A percentile compares a stretch with the other conserved stretches of the same genome.
Evolutionary conservation across 1,284 basidiomycete species (phyloP).

Genomic region (Sporisorium iseilematis-ciliati): DNA sequence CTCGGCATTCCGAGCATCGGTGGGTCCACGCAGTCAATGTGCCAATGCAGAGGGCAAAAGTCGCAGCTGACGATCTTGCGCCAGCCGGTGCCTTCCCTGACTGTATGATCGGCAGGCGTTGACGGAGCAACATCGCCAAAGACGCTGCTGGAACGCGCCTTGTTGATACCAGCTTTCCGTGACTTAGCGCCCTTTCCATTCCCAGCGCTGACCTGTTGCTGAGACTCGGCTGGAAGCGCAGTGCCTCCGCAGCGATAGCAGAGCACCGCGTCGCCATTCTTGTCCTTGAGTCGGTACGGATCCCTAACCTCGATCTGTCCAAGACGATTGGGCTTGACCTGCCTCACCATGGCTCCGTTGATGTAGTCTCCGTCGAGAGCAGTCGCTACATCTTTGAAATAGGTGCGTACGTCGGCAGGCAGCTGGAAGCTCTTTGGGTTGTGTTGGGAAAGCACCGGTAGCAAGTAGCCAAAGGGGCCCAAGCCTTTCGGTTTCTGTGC

Average conservation of each 20-base stretch:
- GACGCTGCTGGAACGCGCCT: slow-evolving; percentile 6
- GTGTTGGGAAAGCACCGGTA: slow-evolving; percentile 76
- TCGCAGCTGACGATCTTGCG: slow-evolving; percentile 88
- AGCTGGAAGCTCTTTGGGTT: slow-evolving; percentile 87
- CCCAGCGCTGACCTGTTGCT: slow-evolving; percentile 1
- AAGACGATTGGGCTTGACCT: slow-evolving; percentile 75
- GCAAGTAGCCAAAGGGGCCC: slow-evolving; percentile 73
- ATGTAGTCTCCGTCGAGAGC: slow-evolving; percentile 72
- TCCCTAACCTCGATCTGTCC: slow-evolving; percentile 92
- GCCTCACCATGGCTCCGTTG: slow-evolving; percentile 75
- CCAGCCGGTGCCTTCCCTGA: slow-evolving; percentile 56
- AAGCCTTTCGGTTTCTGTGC: slow-evolving; percentile 49
- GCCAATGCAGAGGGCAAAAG: slow-evolving; percentile 94
- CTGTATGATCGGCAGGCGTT: slow-evolving; percentile 26
- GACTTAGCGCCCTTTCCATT: neutral
- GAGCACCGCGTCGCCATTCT: slow-evolving; percentile 82
- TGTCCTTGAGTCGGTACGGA: slow-evolving; percentile 85
- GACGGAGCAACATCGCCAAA: slow-evolving; percentile 16
- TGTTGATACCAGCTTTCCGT: slow-evolving; percentile 1
- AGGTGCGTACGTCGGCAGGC: slow-evolving; percentile 85
- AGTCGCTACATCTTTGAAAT: slow-evolving; percentile 79
- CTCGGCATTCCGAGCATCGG: slow-evolving; percentile 88
- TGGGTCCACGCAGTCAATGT: slow-evolving; percentile 94
- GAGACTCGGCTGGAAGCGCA: slow-evolving; percentile 73
- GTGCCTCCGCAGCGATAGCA: slow-evolving; percentile 91